Base-by-base conservation (phyloP, 257 asterid genomes). In the Linaria vulgaris region DNA sequence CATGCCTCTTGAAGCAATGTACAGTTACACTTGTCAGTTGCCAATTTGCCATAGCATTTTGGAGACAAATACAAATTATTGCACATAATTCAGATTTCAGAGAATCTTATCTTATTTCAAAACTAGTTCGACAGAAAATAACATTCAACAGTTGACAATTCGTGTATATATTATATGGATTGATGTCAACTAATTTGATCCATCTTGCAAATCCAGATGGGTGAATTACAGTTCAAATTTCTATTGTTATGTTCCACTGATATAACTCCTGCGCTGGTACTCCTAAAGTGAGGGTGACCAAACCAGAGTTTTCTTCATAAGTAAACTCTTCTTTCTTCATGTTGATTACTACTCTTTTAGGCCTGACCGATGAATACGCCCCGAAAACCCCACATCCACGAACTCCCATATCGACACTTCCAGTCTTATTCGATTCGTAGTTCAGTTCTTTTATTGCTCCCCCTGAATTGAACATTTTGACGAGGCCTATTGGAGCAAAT, bases 401-500 rank as follows among this genome's bases (percentile, higher is more conserved):
- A 53, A 78, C 80, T 43, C 72, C 75, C 57, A 87, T 34, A 64
- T 52, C 53, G 21, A 85, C 66, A 12, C 9, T 52, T 67, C 84
- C 88, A 12, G 68, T 50, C 55, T 76, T 59, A 15, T 60, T 63
- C 24, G 65, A 37, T 58, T 83, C 90, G 55, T 81, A 83, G 19
- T 72, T 62, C 14, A 87, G 66, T 19, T 60, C 83, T 74, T 80
- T 80, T 49, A 90, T 74, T 5, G 95, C 97, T 64, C 95, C 95
- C 9, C 97, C 95, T 1, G 95, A 87, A 44, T 90, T 87, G 82
- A 79, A 90, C 97, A 90, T 90, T 58, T 77, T 79, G 62, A 83
- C 60, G 6, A 89, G 95, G 46, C 97, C 97, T 64, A 89, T 63
- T 0, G 97, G 85, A 25, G 94, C 95, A 54, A 89, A 89, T 59